Conservation (phyloP, 2,329 filamentous ascomycete genomes). For the Fusarium citri region DNA sequence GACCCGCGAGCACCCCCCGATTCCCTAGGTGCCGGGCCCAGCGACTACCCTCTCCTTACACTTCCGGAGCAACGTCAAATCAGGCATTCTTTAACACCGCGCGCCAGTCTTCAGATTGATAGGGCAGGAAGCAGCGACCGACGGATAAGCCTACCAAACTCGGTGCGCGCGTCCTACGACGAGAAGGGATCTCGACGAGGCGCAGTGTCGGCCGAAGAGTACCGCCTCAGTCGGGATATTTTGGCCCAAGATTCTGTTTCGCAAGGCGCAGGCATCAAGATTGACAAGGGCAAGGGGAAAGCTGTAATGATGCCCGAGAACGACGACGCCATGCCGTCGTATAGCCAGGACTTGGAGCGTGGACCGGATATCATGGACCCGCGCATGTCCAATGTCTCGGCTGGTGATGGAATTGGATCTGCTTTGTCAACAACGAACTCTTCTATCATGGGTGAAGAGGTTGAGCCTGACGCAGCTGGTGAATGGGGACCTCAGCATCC, state of each 20-base stretch:
- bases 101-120: conserved; percentile 65
- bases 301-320: conserved; percentile 58
- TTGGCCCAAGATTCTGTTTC: conserved; percentile 22
- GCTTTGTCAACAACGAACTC: conserved; percentile 68
- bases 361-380: conserved; percentile 60
- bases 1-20: conserved; percentile 53
- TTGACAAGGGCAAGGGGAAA: conserved; percentile 65
- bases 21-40: conserved; percentile 53
- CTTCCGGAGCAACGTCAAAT: conserved; percentile 63
- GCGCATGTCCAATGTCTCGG: conserved; percentile 61
- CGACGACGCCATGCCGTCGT: conserved; percentile 52
- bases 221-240: conserved; percentile 31
- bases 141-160: conserved; percentile 65
- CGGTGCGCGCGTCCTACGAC: conserved; percentile 66
- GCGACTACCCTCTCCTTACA: conserved; percentile 64
- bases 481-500: conserved; percentile 95
- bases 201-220: conserved; percentile 42
- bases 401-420: conserved; percentile 65
- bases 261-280: conserved; percentile 39
- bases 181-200: conserved; percentile 55
- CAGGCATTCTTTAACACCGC: conserved; percentile 56
- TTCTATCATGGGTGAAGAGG: conserved; percentile 72
- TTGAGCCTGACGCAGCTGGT: conserved; percentile 75
- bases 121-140: conserved; percentile 58
- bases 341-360: conserved; percentile 66